Evolutionary conservation across 176 grass and related monocot species (phyloP).

Genomic region (Tuctoria greenei): DNA sequence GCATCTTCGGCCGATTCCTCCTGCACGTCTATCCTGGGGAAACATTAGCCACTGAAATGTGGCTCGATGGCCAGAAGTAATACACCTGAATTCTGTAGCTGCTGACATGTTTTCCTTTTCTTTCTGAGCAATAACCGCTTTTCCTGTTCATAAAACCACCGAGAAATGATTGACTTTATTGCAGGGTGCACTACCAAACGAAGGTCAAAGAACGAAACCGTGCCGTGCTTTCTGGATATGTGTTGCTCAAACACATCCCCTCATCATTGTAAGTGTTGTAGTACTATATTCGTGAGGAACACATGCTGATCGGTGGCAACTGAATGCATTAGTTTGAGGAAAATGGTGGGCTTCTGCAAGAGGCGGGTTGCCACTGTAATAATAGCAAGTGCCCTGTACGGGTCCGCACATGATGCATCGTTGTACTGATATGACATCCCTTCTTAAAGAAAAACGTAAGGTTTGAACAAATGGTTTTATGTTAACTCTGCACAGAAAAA

Average conservation of each 20-base stretch:
- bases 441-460: not conserved
- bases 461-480: not conserved
- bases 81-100: not conserved
- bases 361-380: conserved; percentile 31
- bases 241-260: conserved; percentile 64
- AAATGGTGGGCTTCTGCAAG: not conserved
- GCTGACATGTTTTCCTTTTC: not conserved
- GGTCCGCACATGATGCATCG: too few species aligned
- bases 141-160: not conserved
- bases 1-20: conserved; percentile 77
- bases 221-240: conserved; percentile 76
- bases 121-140: not conserved
- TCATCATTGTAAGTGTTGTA: conserved; percentile 62
- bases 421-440: not conserved
- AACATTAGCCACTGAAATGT: conserved; percentile 80
- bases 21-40: conserved; percentile 81
- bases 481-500: not conserved
- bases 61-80: conserved; percentile 79
- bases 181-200: conserved; percentile 73
- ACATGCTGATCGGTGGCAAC: not conserved
- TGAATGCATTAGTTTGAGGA: not conserved
- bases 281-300: not conserved
- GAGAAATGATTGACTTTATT: conserved; percentile 30
- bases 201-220: conserved; percentile 81
- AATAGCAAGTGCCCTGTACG: not conserved